Base-by-base conservation (phyloP, 73 alveolate genomes). In the Paramecium sexaurelia region DNA sequence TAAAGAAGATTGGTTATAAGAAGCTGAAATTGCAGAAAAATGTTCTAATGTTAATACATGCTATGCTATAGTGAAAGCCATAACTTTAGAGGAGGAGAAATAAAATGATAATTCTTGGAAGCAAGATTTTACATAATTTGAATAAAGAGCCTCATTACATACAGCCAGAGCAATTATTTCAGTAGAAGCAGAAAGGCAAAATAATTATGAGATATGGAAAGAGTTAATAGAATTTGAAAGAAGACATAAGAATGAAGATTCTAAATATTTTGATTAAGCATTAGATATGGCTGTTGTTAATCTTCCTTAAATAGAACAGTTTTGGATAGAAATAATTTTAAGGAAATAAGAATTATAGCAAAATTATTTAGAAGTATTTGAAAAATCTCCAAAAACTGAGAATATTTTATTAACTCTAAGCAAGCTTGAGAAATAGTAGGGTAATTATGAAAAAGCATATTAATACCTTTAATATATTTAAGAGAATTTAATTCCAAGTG, bases 1-100 rank as follows among this genome's bases (percentile, higher is more conserved):
- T 0, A 84, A 96, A 36, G 96, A 94, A 26, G 92, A 93, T 33
- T 97, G 99, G 99, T 71, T 97, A 4, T 35, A 92, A 37, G 99
- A 97, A 87, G 98, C 98, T 17, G 94, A 91, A 9, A 41, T 67
- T 10, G 95, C 98, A n/a, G 99, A 97, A 73, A 91, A 92, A 84
- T 55, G 95, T 36, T 95, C 94, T 17, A 67, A 91, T 19, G 19
- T 95, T 15, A 35, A 67, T 19, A 96, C 98, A 9, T 94, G 97
- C 67, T 90, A 85, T 69, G 95, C 97, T 15, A 85, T 96, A 29
- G 92, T 96, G 0, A 55, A 91, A 39, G 98, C 95, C n/a, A 78
- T 95, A 1, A 83, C 85, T 78, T 29, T 35, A 29, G 86, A 35
- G 35, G 86, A 71, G 15, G 43, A 92, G 9, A 92, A 93, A 26